Percentiles rank a stretch among this genome's conserved stretches.
Evolutionary conservation across 139 green algal species (phyloP).

Genomic region (Chlorella sorokiniana): DNA sequence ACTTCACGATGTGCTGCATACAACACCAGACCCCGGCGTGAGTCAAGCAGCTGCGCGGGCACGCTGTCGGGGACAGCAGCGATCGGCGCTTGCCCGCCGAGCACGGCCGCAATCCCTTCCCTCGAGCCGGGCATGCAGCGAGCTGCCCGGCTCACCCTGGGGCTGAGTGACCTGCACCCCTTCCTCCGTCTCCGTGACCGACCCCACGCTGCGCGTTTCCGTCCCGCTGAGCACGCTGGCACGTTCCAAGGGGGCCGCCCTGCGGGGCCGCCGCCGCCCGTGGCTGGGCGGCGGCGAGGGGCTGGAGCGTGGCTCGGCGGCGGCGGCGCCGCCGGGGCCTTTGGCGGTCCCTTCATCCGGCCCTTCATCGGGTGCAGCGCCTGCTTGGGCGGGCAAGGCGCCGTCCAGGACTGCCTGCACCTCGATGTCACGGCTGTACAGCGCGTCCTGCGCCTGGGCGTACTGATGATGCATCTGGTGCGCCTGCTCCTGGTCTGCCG

Average conservation of each 20-base stretch:
- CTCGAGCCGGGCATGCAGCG: neutral
- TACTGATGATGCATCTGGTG: conserved; percentile 4
- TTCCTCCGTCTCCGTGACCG: neutral
- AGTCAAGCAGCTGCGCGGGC: neutral
- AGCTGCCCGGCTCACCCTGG: neutral
- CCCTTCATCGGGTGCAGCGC: neutral
- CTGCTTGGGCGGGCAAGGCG: neutral
- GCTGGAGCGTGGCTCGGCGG: neutral
- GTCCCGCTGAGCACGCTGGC: neutral
- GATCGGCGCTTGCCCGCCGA: too few species aligned
- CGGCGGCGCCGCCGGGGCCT: neutral
- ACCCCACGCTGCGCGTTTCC: neutral
- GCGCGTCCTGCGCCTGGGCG: neutral
- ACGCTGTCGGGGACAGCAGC: too few species aligned
- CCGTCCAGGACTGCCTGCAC: neutral
- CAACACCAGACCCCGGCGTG: neutral
- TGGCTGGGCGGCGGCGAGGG: too few species aligned
- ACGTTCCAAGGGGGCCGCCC: neutral
- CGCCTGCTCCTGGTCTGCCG: neutral
- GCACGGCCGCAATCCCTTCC: neutral
- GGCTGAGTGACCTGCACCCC: neutral
- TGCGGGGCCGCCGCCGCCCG: neutral
- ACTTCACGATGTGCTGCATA: neutral
- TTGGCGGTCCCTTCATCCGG: neutral
- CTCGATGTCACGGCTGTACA: conserved; percentile 1